Conservation (phyloP, 805 yeast species). For the Candida nanaspora region DNA sequence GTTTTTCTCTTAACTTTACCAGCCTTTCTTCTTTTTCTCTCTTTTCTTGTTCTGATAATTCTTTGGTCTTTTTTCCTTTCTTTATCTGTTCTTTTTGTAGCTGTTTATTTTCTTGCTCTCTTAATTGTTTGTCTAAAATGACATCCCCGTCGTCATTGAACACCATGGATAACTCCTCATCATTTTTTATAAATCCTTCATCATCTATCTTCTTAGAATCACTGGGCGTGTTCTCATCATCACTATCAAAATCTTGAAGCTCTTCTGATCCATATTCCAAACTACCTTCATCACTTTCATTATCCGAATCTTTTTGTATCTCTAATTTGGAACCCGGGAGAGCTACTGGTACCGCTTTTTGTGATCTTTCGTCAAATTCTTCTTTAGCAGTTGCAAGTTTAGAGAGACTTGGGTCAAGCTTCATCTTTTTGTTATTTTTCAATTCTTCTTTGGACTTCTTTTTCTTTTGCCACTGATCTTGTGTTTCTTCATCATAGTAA, state of each 20-base stretch:
- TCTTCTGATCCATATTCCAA: constrained; percentile 12
- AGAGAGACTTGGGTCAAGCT: constrained; percentile 62
- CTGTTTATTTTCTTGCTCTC: constrained; percentile 5
- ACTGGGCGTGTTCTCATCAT: constrained; percentile 30
- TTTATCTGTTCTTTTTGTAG: constrained; percentile 2
- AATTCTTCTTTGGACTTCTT: constrained; percentile 64
- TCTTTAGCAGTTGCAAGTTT: constrained; percentile 50
- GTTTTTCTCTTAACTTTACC: constrained; percentile 66
- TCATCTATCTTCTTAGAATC: constrained; percentile 6
- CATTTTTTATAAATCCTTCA: constrained; percentile 3
- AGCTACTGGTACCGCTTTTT: constrained; percentile 42
- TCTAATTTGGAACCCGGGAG: constrained; percentile 24
- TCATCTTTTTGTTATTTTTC: constrained; percentile 54
- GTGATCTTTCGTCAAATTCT: constrained; percentile 47
- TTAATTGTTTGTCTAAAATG: constrained; percentile 17
- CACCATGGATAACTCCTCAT: constrained; percentile 27
- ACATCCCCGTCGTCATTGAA: constrained; percentile 73
- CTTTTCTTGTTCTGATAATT: constrained; percentile 40
- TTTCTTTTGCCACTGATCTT: constrained; percentile 85
- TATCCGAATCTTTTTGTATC: constrained; percentile 22
- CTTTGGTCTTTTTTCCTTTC: constrained; percentile 4
- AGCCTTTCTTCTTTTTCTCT: constrained; percentile 45
- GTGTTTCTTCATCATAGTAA: constrained; percentile 85
- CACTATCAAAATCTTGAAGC: constrained; percentile 30
- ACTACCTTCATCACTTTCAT: constrained; percentile 11